Evolutionary conservation across 805 yeast species (phyloP), one percentile per base, ranked within the genome.

Genomic region (Suhomyces pyralidae): DNA sequence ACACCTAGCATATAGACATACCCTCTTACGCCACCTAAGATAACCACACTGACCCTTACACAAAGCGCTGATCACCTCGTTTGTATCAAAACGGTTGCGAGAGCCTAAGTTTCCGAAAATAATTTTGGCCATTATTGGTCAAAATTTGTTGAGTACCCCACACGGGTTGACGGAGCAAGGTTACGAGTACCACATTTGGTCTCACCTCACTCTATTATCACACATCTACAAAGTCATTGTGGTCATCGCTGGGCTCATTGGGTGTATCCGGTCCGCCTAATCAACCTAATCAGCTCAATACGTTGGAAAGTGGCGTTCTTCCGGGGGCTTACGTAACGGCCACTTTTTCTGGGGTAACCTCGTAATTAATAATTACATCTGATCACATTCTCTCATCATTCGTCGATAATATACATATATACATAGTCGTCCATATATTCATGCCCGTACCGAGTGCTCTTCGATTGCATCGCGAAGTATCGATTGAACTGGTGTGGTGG

Each of bases 341-440:
- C n/a, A 19, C 42, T 5, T 38, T 17, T 15, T 19, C 42, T 38
- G 42, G 42, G 42, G 42, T 38, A 38, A 28, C 1, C 12, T 28
- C 32, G 14, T 12, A 38, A 17, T 12, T 19, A 36, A 8, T 36
- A 17, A 17, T 38, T 38, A 38, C 20, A n/a, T 6, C 40, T 7
- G 40, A 38, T 19, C 9, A 15, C 24, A 38, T 38, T 38, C 42
- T 38, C 42, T 38, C 42, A 9, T 38, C 17, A 38, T n/a, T 38
- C 42, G 42, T 38, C 42, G 40, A 36, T 38, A 42, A 22, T 42
- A 42, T 42, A 42, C 45, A 42, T 42, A 42, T 42, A 42, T 42
- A 42, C 45, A 42, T 22, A 20, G 19, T 42, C 22, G 5, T 20
- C 10, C 22, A 12, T 7, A 12, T 42, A 38, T 17, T 40, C 45